Evolutionary conservation across 495 filamentous ascomycete species (phyloP), one percentile per base, ranked within the genome.

Genomic region (Cudoniella acicularis): DNA sequence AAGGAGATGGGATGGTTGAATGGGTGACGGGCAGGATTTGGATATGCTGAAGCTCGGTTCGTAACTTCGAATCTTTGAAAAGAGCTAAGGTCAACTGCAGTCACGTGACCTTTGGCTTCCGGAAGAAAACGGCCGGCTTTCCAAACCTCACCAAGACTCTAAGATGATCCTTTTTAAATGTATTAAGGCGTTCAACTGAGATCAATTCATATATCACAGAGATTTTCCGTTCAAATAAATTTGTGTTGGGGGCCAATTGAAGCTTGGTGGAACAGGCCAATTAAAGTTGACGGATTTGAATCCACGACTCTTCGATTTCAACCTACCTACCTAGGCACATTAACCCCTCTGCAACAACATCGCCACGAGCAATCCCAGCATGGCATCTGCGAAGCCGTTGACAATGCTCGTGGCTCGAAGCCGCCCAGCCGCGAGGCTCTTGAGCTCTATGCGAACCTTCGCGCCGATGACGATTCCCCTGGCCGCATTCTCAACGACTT

Each of bases 381-480:
- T 84, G 81, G 79, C 81, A 64, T 74, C 79, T 64, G 69, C 74
- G 56, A 72, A 73, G 65, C 77, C 80, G 58, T 71, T 82, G 56
- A 73, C 72, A 49, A 76, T 78, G 75, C 73, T 86, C 52, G 71
- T 77, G 66, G 72, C 77, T 50, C 69, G 75, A 70, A 57, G 67
- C 67, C 80, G 80, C 56, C 70, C 76, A 71, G 42, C 72, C 55
- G 57, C 60, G 16, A 51, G 54, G 30, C 21, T 63, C 3, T 49
- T 61, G 24, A 57, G 46, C 21, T 17, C 48, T 8, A 25, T 61
- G 18, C 65, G 62, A 27, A 54, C 62, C 2, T 61, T 69, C 46
- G 50, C 70, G 45, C 53, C 67, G 23, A 70, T 76, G 22, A 72
- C 74, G 42, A 55, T 47, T 41, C 57, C 74, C 72, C 58, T 55